These are phyloP conservation scores for Lipomyces yamanashiensis DNA, from an alignment of 805 yeast genomes.

Conservation along the genomic window DNA sequence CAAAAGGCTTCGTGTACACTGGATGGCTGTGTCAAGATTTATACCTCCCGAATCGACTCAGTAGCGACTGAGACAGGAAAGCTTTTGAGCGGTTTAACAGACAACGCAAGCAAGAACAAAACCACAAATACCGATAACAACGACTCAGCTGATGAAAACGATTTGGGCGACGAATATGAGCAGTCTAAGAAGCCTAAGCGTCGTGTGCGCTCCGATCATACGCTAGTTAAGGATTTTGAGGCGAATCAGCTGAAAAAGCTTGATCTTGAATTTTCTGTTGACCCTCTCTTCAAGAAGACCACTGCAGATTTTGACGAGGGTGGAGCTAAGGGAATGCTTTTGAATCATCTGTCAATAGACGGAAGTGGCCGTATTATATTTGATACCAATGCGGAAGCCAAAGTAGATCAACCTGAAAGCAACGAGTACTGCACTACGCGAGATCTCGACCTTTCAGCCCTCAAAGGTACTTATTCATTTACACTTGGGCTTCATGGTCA, in stretches of 20 bases:
- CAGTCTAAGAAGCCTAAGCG: constrained; percentile 30
- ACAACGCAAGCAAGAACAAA: constrained; percentile 37
- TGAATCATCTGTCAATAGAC: constrained; percentile 57
- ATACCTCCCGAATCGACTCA: constrained; percentile 87
- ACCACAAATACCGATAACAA: constrained; percentile 32
- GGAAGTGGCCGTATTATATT: constrained; percentile 67
- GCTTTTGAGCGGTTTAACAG: constrained; percentile 73
- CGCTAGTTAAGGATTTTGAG: constrained; percentile 43
- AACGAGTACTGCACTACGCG: constrained; percentile 14
- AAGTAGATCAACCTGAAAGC: constrained; percentile 42
- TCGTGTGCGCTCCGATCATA: constrained; percentile 40
- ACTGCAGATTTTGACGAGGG: constrained; percentile 54
- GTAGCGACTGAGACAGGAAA: constrained; percentile 90
- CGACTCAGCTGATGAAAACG: constrained; percentile 35
- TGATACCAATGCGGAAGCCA: constrained; percentile 57
- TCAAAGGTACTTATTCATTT: constrained; percentile 22
- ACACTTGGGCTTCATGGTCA: not conserved
- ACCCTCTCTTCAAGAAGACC: constrained; percentile 50
- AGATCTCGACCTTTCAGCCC: constrained; percentile 39
- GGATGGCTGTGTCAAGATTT: constrained; percentile 93
- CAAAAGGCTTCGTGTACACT: constrained; percentile 89
- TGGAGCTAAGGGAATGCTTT: constrained; percentile 49
- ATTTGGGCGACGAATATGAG: constrained; percentile 38
- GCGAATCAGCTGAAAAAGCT: constrained; percentile 42
- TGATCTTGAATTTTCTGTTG: constrained; percentile 49